phyloP scores from a whole-genome alignment of 129 eudicot species.

The Flaveria sonorensis region DNA sequence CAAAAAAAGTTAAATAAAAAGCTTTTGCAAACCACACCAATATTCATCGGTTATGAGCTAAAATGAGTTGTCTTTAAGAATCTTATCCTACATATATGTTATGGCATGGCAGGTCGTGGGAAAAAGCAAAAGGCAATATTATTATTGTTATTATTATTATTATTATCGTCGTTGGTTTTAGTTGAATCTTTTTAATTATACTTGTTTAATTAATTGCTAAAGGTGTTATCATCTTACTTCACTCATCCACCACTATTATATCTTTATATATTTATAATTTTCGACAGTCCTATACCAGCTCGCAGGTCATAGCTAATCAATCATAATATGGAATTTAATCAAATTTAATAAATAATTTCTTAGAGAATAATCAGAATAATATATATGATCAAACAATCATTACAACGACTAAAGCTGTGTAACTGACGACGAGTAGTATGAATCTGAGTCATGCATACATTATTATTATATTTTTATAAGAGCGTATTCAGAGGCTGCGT shows the following conservation, averaged over 20 bases:
- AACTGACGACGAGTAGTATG: background rate
- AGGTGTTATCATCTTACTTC: background rate
- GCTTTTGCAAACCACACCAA: no score
- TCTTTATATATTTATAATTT: background rate
- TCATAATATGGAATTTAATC: background rate
- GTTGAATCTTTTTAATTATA: background rate
- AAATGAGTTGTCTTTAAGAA: slow-evolving; percentile 36
- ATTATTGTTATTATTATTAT: background rate
- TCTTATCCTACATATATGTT: slow-evolving; percentile 28
- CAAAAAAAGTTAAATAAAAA: background rate
- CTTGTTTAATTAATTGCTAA: background rate
- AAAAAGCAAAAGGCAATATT: background rate
- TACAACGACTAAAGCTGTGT: background rate
- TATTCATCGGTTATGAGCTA: slow-evolving; percentile 17
- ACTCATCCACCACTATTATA: background rate
- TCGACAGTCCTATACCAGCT: slow-evolving; percentile 5
- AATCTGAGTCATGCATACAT: background rate
- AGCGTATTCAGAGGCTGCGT: no score
- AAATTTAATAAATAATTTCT: background rate
- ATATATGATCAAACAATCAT: slow-evolving; percentile 1
- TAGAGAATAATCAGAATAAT: background rate
- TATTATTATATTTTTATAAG: no score
- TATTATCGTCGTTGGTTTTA: slow-evolving; percentile 8
- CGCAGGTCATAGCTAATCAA: background rate
- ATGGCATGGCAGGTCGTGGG: slow-evolving; percentile 13